Evolutionary conservation across 2,329 filamentous ascomycete species (phyloP), one percentile per base, ranked within the genome.

Genomic region (Epichloe elymi): DNA sequence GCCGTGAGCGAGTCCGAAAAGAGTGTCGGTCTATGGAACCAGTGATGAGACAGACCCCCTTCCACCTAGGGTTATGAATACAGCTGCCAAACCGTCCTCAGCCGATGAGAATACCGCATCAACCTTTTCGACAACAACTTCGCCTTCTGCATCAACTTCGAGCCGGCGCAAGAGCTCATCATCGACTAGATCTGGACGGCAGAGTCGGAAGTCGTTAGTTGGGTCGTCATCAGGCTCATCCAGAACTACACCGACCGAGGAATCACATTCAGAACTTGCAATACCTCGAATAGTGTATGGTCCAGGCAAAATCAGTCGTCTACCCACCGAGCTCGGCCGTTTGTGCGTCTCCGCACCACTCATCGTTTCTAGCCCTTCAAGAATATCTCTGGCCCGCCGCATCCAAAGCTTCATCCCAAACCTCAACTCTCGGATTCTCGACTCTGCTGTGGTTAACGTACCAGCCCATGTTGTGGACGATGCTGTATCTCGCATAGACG

Each of bases 351-450:
- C 62, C 4, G 58, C 59, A 11, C 67, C 67, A 0, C 62, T 70
- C 50, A 64, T 70, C 43, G 61, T 70, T 30, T 65, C 60, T 30
- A 69, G 66, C 15, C 66, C 68, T 5, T 70, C 68, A 3, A 64
- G 68, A 39, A 57, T 63, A n/a, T 54, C 58, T 7, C 58, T 69
- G 11, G 66, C 67, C 5, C 57, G 56, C 20, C 62, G 55, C 8
- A 64, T 70, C 12, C 64, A 63, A 51, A 53, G 59, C 15, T 60
- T 65, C 5, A 62, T 70, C 36, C 61, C 65, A 2, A 65, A 67
- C 14, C 57, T 67, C 30, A 56, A 65, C 42, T 58, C 56, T 6
- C 59, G 57, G 36, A 61, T 70, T 19, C 60, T 69, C 12, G 63
- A 66, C 33, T 64, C 67, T 12, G 57, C 64, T 38, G 55, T 62